phyloP scores from a whole-genome alignment of 805 yeast species.

The Cyberlindnera petersonii region DNA sequence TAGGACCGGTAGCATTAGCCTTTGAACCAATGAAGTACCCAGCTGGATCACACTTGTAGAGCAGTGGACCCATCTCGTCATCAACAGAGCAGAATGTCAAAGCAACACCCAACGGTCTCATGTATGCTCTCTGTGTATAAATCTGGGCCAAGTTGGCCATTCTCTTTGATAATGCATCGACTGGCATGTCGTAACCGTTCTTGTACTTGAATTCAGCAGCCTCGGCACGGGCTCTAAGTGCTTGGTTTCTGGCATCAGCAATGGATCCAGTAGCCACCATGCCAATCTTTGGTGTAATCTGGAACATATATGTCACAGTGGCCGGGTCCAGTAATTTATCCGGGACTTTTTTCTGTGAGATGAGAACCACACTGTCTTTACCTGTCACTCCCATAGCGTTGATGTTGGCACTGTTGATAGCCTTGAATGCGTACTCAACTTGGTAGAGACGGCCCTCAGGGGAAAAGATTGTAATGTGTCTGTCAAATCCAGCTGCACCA shows the following conservation, averaged over 20 bases:
- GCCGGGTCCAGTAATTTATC: conserved; percentile 87
- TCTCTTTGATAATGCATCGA: conserved; percentile 85
- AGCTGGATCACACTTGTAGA: conserved; percentile 95
- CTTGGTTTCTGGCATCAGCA: conserved; percentile 92
- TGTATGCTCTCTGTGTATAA: conserved; percentile 95
- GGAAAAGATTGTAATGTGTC: conserved; percentile 97
- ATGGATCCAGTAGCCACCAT: conserved; percentile 92
- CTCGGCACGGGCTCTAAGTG: conserved; percentile 88
- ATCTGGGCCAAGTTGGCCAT: conserved; percentile 95
- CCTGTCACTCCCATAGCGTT: conserved; percentile 88
- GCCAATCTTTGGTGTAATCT: conserved; percentile 77
- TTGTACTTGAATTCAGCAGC: conserved; percentile 93
- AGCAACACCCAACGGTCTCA: conserved; percentile 97
- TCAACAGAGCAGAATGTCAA: conserved; percentile 84
- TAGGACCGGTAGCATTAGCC: conserved; percentile 95
- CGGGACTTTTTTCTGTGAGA: conserved; percentile 94
- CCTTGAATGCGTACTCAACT: conserved; percentile 97
- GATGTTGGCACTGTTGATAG: conserved; percentile 87
- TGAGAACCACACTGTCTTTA: conserved; percentile 77
- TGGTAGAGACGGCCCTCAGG: conserved; percentile 98
- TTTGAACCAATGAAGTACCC: conserved; percentile 89
- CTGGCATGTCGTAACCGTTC: conserved; percentile 96
- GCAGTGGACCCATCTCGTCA: conserved; percentile 84
- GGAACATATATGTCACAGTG: conserved; percentile 83
- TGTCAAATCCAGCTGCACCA: conserved; percentile 89